Base-by-base conservation (phyloP, 2,329 filamentous ascomycete species). In the Colletotrichum gloeosporioides region DNA sequence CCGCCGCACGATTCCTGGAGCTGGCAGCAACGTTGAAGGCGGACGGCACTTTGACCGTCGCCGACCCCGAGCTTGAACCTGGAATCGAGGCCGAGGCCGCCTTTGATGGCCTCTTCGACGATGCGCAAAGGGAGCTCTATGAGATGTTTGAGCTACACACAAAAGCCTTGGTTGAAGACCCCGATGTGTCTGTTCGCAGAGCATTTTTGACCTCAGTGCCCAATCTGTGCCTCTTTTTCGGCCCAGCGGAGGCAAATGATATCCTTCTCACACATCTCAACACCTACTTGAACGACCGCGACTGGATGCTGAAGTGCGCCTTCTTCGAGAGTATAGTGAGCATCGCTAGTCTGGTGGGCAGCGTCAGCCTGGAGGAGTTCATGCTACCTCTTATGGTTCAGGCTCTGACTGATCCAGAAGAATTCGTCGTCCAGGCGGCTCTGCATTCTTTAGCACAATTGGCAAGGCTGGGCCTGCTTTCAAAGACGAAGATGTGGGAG, bases 321-420 rank as follows among this genome's bases (percentile, higher is more conserved):
- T 99, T 99, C 82, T 98, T 99, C 81, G 96, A 98, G 81, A 95
- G 96, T 0, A 95, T 99, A 31, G 95, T 99, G 18, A 96, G 96
- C 5, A 96, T 99, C 78, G 95, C 96, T 6, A 92, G 95, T 2
- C 98, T 98, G 79, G 91, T 99, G 39, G 97, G 97, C 32, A 96
- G 95, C 76, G 95, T 93, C 39, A 98, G 94, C 79, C 87, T 99
- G 36, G 97, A 99, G 84, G 96, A 98, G 79, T 99, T 98, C 80
- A 98, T 99, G 78, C 86, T 99, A 31, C 97, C 98, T 1, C 88
- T 99, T 16, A 98, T 99, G 95, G 91, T 98, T 4, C 97, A 98
- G 84, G 96, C 97, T 9, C 88, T 99, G 80, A 95, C 96, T 1
- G 97, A 99, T 79, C 92, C 95, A 0, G 97, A 99, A 84, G 96